phyloP scores from a whole-genome alignment of 2,329 filamentous ascomycete species.

The Trichoderma atrobrunneum region DNA sequence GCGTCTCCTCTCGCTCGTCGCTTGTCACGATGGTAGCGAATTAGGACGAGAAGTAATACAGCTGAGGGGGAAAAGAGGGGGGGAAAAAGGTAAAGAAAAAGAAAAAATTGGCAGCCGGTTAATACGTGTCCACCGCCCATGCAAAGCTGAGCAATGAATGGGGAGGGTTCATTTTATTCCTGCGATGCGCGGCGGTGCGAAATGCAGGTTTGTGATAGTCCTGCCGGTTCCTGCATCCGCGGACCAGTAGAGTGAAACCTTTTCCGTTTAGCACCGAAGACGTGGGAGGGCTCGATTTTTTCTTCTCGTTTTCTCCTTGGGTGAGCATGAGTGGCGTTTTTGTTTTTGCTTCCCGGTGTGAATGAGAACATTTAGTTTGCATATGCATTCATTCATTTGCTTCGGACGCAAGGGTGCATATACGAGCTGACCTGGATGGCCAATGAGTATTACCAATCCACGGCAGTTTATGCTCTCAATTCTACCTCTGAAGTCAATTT shows the following conservation, averaged over 20 bases:
- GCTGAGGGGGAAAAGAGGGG: not conserved
- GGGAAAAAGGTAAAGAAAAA: not conserved
- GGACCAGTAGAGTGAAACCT: not conserved
- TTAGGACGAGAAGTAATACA: not conserved
- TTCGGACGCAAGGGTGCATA: constrained; percentile 9
- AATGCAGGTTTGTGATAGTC: constrained; percentile 6
- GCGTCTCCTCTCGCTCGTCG: not conserved
- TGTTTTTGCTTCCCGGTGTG: not conserved
- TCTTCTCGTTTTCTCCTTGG: not conserved
- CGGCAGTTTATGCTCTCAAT: not conserved
- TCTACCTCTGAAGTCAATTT: not conserved
- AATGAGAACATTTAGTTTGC: not conserved
- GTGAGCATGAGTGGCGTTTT: not conserved
- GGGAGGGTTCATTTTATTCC: not conserved
- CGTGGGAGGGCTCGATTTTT: not conserved
- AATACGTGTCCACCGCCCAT: not conserved
- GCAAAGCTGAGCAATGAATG: not conserved
- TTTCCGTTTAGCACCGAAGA: not conserved
- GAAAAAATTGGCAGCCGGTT: not conserved
- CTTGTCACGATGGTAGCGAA: not conserved
- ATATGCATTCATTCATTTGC: constrained; percentile 2
- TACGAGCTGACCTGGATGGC: not conserved
- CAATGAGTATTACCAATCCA: not conserved
- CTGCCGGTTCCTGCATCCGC: constrained; percentile 1
- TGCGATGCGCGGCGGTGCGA: not conserved